Percentiles rank a stretch among this genome's conserved stretches.
phyloP scores from a whole-genome alignment of 257 asterid species.

The Lycium ferocissimum region DNA sequence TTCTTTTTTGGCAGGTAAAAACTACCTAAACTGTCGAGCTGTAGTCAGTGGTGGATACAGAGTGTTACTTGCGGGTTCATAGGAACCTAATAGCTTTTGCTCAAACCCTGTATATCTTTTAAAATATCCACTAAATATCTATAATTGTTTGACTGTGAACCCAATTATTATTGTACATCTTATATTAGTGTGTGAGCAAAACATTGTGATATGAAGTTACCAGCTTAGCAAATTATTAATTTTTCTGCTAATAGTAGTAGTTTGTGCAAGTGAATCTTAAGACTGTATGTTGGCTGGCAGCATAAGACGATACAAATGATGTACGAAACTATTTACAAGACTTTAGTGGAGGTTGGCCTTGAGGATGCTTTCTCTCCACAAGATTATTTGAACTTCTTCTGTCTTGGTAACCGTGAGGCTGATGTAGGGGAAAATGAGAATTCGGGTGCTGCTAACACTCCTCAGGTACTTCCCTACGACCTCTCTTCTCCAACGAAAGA shows the following conservation, averaged over 20 bases:
- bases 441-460: slow-evolving; percentile 66
- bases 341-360: slow-evolving; percentile 91
- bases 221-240: not conserved
- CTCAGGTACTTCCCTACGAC: slow-evolving; percentile 61
- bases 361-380: slow-evolving; percentile 88
- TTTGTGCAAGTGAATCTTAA: not conserved
- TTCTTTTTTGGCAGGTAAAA: slow-evolving; percentile 93
- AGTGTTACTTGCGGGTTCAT: too few relatives aligned
- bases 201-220: not conserved
- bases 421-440: slow-evolving; percentile 43
- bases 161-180: not conserved
- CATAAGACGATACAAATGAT: slow-evolving; percentile 99
- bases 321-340: slow-evolving; percentile 93
- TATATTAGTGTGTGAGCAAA: not conserved
- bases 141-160: too few relatives aligned
- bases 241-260: not conserved
- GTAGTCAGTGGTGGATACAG: not conserved
- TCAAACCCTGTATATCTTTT: too few relatives aligned
- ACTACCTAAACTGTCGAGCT: not conserved
- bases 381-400: slow-evolving; percentile 86
- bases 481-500: not conserved
- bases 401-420: slow-evolving; percentile 96
- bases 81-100: too few relatives aligned
- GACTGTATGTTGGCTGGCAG: slow-evolving; percentile 45
- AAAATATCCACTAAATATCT: too few relatives aligned